Evolutionary conservation across 1,284 basidiomycete species (phyloP).

Genomic region (Chalciporus piperatoides): DNA sequence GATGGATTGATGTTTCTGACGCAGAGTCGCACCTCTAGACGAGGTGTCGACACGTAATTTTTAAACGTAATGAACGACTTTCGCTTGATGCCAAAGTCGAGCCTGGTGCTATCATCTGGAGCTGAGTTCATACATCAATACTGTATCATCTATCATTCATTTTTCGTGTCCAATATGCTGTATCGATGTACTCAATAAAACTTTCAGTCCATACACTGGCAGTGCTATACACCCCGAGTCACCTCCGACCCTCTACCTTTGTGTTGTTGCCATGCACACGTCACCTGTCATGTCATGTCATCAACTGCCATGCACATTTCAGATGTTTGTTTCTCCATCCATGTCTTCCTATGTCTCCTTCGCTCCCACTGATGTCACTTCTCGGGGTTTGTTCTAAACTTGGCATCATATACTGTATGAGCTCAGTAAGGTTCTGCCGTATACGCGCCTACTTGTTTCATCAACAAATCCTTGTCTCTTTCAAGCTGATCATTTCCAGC

Average conservation of each 20-base stretch:
- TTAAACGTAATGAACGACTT: neutral
- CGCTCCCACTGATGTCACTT: neutral
- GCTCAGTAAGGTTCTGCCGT: neutral
- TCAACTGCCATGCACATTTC: no score
- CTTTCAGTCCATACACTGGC: neutral
- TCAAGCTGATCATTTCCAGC: neutral
- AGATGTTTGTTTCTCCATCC: no score
- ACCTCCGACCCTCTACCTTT: no score
- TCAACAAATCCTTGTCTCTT: neutral
- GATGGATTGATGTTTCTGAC: neutral
- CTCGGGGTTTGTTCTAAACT: neutral
- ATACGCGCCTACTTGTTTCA: neutral
- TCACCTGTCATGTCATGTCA: neutral
- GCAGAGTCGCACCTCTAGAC: slow-evolving; percentile 9
- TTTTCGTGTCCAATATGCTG: neutral
- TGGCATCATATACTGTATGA: neutral
- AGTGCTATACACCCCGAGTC: no score
- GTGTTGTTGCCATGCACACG: no score
- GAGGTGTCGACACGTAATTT: neutral
- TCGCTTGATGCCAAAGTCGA: neutral
- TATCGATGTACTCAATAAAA: neutral
- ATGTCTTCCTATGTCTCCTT: no score
- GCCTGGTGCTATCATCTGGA: neutral
- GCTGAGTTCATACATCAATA: neutral
- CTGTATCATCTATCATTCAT: neutral